These are phyloP conservation scores for Pythium sp. DNA, from an alignment of 352 stramenopile species.

Conservation along the genomic window DNA sequence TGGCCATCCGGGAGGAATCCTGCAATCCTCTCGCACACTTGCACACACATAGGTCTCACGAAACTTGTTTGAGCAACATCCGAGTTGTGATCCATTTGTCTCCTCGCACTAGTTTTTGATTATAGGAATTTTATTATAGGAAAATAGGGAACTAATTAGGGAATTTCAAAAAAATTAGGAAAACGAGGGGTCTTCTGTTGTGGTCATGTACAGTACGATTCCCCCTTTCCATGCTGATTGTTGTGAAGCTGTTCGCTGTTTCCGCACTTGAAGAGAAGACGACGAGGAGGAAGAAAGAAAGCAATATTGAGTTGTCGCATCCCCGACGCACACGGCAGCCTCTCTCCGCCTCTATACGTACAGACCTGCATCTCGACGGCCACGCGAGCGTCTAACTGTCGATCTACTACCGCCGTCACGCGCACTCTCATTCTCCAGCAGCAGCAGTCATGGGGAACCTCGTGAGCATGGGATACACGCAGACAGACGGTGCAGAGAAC, in stretches of 20 bases:
- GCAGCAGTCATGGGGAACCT: conserved; percentile 65
- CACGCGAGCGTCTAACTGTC: background rate
- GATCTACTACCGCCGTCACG: too few relatives aligned
- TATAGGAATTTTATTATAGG: too few relatives aligned
- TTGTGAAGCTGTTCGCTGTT: conserved; percentile 6
- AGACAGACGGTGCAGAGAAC: conserved; percentile 13
- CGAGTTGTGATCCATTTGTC: background rate
- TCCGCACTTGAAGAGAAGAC: conserved; percentile 8
- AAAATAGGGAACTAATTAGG: too few relatives aligned
- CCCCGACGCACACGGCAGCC: background rate
- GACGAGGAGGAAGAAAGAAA: background rate
- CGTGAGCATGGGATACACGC: conserved; percentile 47
- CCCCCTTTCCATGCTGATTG: conserved; percentile 5
- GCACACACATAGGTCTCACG: too few relatives aligned
- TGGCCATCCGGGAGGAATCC: background rate
- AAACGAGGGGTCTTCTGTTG: background rate
- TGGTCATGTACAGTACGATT: background rate
- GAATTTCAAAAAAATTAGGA: too few relatives aligned
- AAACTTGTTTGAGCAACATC: too few relatives aligned
- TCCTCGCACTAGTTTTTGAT: background rate
- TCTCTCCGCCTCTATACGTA: background rate
- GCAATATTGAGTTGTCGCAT: background rate
- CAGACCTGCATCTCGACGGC: background rate
- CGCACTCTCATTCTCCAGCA: background rate
- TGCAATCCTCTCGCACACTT: background rate